phyloP scores from a whole-genome alignment of 2,329 filamentous ascomycete genomes.

The Basipetospora chlamydospora region DNA sequence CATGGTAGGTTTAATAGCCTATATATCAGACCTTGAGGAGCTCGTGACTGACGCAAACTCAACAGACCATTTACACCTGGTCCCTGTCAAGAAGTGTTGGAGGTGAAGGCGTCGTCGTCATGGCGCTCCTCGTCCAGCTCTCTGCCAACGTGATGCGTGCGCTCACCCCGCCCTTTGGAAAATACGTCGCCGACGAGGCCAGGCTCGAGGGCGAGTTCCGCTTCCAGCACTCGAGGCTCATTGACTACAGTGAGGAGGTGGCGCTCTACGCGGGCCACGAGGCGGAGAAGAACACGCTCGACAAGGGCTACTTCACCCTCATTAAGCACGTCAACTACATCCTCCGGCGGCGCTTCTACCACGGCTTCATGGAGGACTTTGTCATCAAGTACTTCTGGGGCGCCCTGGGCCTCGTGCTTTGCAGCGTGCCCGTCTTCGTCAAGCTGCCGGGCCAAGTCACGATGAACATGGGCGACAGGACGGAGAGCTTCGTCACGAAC shows the following conservation, averaged over 20 bases:
- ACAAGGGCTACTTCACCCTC: constrained; percentile 96
- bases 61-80: constrained; percentile 75
- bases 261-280: constrained; percentile 85
- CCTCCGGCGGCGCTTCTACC: constrained; percentile 76
- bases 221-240: constrained; percentile 85
- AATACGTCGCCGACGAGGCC: constrained; percentile 94
- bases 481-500: constrained; percentile 81
- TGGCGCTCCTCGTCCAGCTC: constrained; percentile 85
- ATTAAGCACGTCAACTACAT: constrained; percentile 99
- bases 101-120: constrained; percentile 86
- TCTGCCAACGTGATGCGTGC: constrained; percentile 89
- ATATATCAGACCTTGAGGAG: too few species aligned
- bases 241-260: constrained; percentile 92
- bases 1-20: constrained; percentile 55
- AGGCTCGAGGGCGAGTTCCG: constrained; percentile 89
- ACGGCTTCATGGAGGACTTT: constrained; percentile 99
- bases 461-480: constrained; percentile 55
- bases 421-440: constrained; percentile 91
- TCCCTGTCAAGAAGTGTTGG: constrained; percentile 90
- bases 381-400: constrained; percentile 99
- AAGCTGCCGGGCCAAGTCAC: constrained; percentile 61
- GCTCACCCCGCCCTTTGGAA: constrained; percentile 88
- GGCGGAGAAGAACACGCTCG: constrained; percentile 87
- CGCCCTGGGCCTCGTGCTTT: constrained; percentile 76
- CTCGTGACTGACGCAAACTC: too few species aligned